Conservation (phyloP, 1,284 basidiomycete species). For the Schizophyllum commune region DNA sequence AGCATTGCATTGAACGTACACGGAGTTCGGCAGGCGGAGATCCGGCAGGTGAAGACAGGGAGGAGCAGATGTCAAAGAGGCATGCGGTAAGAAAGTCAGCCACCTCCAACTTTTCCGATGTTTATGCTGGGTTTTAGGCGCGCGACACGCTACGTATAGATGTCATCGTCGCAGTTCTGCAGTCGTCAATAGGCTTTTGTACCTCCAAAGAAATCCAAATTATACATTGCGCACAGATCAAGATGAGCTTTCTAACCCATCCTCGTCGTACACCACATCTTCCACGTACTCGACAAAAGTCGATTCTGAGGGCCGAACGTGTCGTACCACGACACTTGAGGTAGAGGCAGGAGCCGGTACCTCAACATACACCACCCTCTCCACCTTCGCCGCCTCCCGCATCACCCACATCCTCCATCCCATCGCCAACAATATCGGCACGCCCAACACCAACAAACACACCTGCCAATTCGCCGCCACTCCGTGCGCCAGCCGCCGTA, state of each 20-base stretch:
- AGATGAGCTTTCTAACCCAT: no score
- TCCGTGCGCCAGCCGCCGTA: background rate
- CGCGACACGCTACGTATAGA: background rate
- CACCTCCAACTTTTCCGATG: background rate
- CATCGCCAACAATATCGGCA: background rate
- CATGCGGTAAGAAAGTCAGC: background rate
- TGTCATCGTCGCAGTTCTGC: background rate
- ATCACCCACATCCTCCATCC: background rate
- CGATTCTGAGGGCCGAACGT: background rate
- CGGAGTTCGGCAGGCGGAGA: no score
- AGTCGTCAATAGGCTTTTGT: background rate
- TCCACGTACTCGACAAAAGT: background rate
- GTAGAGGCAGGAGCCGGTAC: background rate
- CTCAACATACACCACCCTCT: background rate
- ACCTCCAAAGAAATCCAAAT: background rate
- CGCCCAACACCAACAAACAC: background rate
- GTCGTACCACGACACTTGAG: background rate
- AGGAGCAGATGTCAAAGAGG: background rate
- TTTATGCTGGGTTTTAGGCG: background rate
- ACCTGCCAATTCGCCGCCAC: background rate
- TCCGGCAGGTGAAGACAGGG: background rate
- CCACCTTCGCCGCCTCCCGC: background rate
- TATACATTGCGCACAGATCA: no score
- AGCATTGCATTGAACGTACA: no score
- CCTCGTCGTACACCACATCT: no score